A percentile compares a stretch with the other conserved stretches of the same genome.
Conservation (phyloP, 2,329 filamentous ascomycete species). For the Colletotrichum chrysophilum region DNA sequence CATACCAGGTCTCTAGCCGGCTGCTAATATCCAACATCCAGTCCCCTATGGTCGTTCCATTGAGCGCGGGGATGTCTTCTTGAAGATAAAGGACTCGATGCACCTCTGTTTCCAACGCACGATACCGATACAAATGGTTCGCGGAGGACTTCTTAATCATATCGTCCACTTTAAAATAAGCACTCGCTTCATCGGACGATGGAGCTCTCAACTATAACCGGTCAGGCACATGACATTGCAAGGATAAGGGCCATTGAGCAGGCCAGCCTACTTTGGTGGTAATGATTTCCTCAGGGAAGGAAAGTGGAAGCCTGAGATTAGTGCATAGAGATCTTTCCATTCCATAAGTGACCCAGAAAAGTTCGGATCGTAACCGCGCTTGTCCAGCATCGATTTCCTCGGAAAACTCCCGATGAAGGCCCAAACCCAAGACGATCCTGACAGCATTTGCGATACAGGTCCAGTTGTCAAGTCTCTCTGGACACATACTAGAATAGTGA, state of each 20-base stretch:
- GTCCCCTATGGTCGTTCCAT: neutral
- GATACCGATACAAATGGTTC: neutral
- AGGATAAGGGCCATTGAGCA: accelerated
- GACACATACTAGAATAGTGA: neutral
- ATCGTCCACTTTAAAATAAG: neutral
- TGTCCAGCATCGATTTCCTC: neutral
- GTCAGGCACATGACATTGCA: neutral
- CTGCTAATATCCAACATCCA: neutral
- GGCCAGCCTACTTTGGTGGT: neutral
- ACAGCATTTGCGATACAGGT: neutral
- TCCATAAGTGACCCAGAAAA: neutral
- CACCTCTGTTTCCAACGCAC: neutral
- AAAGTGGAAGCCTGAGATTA: neutral
- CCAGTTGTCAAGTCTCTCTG: neutral
- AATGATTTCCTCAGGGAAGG: neutral
- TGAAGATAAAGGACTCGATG: neutral
- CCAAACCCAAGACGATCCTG: neutral
- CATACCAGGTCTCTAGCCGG: neutral
- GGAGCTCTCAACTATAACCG: neutral
- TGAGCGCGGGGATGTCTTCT: neutral
- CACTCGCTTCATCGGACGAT: neutral
- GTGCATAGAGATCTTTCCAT: neutral
- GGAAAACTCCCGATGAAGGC: neutral
- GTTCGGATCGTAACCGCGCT: neutral
- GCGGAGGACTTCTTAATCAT: neutral